These are phyloP conservation scores for Aspergillus persii DNA, from an alignment of 2,329 filamentous ascomycete genomes.

Conservation along the genomic window DNA sequence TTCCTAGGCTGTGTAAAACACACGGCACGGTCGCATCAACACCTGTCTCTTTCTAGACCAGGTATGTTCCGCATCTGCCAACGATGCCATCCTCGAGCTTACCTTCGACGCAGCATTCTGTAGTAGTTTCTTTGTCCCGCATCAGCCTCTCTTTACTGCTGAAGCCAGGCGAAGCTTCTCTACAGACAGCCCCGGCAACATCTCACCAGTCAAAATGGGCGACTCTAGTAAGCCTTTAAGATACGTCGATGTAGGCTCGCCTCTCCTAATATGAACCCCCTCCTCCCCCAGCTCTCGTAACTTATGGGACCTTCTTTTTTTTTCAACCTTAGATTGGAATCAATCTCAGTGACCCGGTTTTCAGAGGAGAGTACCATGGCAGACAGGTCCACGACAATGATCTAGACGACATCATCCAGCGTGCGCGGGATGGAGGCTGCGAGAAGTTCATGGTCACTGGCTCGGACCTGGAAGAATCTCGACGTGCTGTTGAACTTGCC, in stretches of 20 bases:
- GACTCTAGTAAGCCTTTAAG: constrained; percentile 35
- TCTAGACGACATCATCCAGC: constrained; percentile 66
- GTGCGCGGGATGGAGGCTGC: constrained; percentile 76
- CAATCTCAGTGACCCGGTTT: constrained; percentile 92
- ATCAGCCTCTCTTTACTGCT: constrained; percentile 1
- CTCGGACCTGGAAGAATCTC: constrained; percentile 76
- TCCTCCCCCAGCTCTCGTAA: background rate
- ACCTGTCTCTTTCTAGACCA: background rate
- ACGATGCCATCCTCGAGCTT: background rate
- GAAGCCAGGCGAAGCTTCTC: constrained; percentile 11
- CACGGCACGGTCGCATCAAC: background rate
- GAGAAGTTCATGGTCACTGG: constrained; percentile 90
- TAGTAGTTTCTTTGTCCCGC: constrained; percentile 5
- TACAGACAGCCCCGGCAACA: constrained; percentile 6
- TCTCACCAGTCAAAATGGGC: constrained; percentile 29
- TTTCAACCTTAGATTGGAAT: constrained; percentile 68
- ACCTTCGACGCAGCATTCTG: constrained; percentile 6
- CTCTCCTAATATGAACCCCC: background rate
- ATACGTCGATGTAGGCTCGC: constrained; percentile 48
- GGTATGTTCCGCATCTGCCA: constrained; percentile 8
- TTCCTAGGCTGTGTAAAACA: constrained; percentile 7
- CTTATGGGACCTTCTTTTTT: constrained; percentile 12
- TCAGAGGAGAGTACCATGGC: constrained; percentile 78
- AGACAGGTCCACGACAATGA: constrained; percentile 57
- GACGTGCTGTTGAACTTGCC: constrained; percentile 71